Evolutionary conservation across 495 filamentous ascomycete species (phyloP).

Genomic region (Penicillium flavigenum): DNA sequence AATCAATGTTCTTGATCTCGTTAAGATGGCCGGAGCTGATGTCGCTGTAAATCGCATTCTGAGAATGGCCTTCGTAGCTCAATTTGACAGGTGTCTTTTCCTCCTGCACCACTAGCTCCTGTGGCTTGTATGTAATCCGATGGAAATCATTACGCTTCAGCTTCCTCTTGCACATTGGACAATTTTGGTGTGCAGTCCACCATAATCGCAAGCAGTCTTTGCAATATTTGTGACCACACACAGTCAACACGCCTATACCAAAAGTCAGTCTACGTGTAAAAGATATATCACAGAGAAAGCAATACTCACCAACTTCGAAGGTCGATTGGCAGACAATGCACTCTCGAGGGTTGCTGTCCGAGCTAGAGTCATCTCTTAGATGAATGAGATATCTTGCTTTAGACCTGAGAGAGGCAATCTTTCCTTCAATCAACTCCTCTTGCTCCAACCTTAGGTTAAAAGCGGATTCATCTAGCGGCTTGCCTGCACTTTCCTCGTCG

Average conservation of each 20-base stretch:
- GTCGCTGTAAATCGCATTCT: constrained; percentile 69
- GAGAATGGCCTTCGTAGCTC: constrained; percentile 30
- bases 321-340: constrained; percentile 77
- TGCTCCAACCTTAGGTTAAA: constrained; percentile 38
- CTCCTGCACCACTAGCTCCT: constrained; percentile 65
- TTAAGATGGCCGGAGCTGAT: constrained; percentile 67
- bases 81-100: constrained; percentile 48
- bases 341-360: constrained; percentile 55
- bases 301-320: constrained; percentile 66
- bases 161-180: constrained; percentile 73
- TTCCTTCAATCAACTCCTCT: constrained; percentile 51
- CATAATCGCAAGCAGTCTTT: constrained; percentile 78
- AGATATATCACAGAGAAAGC: not conserved
- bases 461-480: constrained; percentile 40
- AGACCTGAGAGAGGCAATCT: constrained; percentile 59
- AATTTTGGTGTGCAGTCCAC: constrained; percentile 64
- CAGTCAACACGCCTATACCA: constrained; percentile 63
- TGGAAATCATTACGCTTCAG: constrained; percentile 65
- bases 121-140: constrained; percentile 79
- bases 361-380: constrained; percentile 55
- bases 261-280: constrained; percentile 11
- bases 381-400: constrained; percentile 72
- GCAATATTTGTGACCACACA: constrained; percentile 90
- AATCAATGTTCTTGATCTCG: constrained; percentile 79
- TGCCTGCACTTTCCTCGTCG: constrained; percentile 54